Evolutionary conservation across 352 stramenopile genomes (phyloP).

Genomic region (Phytopythium kandeliae): DNA sequence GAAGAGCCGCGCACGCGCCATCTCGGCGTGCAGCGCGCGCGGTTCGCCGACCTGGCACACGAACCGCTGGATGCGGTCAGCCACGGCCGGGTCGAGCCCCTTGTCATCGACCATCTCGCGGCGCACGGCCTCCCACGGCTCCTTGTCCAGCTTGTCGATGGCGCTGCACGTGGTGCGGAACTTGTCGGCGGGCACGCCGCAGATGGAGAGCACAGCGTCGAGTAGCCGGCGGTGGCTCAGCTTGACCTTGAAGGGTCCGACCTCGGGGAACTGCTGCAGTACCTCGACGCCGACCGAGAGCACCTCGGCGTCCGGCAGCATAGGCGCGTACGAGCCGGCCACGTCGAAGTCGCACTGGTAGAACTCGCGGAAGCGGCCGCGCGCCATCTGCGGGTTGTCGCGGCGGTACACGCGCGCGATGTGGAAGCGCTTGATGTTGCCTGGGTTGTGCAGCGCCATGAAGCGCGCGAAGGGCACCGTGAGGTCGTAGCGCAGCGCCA

Average conservation of each 20-base stretch:
- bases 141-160: conserved; percentile 99
- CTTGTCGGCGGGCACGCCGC: conserved; percentile 95
- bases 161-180: conserved; percentile 97
- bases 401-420: conserved; percentile 97
- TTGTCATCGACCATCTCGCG: conserved; percentile 98
- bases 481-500: conserved; percentile 96
- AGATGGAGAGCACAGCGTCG: conserved; percentile 97
- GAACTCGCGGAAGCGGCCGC: conserved; percentile 97
- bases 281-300: conserved; percentile 93
- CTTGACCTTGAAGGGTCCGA: conserved; percentile 95
- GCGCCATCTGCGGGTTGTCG: conserved; percentile 93
- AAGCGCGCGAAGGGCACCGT: conserved; percentile 98
- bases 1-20: conserved; percentile 83
- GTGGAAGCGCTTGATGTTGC: conserved; percentile 99
- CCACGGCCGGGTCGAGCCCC: conserved; percentile 85
- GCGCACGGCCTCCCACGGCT: conserved; percentile 88
- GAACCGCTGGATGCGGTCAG: conserved; percentile 94
- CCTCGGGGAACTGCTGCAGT: conserved; percentile 79
- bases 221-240: conserved; percentile 96
- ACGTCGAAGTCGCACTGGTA: conserved; percentile 99
- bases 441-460: conserved; percentile 95
- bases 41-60: conserved; percentile 89
- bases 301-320: conserved; percentile 97
- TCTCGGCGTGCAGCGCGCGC: conserved; percentile 78
- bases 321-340: conserved; percentile 91